Percentiles rank a stretch among this genome's conserved stretches.
These are phyloP conservation scores for Ascochyta pisi DNA, from an alignment of 2,329 filamentous ascomycete genomes.

Conservation along the genomic window DNA sequence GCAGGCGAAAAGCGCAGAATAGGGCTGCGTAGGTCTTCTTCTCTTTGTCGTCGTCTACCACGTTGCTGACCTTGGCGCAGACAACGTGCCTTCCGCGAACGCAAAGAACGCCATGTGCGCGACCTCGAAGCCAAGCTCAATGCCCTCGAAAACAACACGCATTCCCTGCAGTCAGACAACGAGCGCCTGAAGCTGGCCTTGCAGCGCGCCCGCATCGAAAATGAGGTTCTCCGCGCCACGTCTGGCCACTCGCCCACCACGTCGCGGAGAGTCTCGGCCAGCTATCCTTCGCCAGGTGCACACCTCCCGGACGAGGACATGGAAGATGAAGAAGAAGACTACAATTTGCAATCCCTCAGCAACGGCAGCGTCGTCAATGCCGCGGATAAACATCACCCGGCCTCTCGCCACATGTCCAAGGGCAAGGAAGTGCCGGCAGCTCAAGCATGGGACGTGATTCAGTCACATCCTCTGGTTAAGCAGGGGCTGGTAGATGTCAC, in stretches of 20 bases:
- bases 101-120: slow-evolving; percentile 93
- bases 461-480: slow-evolving; percentile 77
- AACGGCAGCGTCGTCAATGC: slow-evolving; percentile 43
- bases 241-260: slow-evolving; percentile 56
- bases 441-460: slow-evolving; percentile 87
- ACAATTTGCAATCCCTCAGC: slow-evolving; percentile 39
- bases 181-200: slow-evolving; percentile 84
- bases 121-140: slow-evolving; percentile 88
- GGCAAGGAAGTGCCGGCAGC: slow-evolving; percentile 41
- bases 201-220: slow-evolving; percentile 85
- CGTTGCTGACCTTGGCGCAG: slow-evolving; percentile 56
- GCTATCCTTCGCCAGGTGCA: slow-evolving; percentile 50
- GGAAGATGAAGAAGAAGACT: slow-evolving; percentile 26
- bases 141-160: slow-evolving; percentile 75
- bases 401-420: slow-evolving; percentile 27
- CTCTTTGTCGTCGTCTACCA: neutral
- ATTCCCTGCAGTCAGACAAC: slow-evolving; percentile 79
- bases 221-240: slow-evolving; percentile 88
- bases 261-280: slow-evolving; percentile 48
- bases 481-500: slow-evolving; percentile 81
- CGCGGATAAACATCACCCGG: slow-evolving; percentile 36
- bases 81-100: slow-evolving; percentile 93
- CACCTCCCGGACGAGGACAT: slow-evolving; percentile 32
- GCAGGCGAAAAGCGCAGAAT: slow-evolving; percentile 72
- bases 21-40: slow-evolving; percentile 68